phyloP scores from a whole-genome alignment of 352 stramenopile genomes.

The Hyaloperonospora arabidopsidis region DNA sequence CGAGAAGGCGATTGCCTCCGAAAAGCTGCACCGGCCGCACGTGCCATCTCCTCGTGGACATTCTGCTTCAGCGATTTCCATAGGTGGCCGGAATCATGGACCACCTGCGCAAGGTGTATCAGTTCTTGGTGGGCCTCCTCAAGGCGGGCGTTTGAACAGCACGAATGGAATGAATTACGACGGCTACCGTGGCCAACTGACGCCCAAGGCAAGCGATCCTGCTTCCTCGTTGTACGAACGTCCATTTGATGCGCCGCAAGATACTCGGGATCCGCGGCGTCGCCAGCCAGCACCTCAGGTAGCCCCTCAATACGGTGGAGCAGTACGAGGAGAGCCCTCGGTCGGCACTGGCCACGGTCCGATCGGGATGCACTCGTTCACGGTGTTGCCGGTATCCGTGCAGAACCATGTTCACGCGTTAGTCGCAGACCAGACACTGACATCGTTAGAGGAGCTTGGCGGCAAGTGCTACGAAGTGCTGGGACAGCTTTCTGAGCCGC shows the following conservation, averaged over 20 bases:
- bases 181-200: conserved; percentile 19
- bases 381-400: conserved; percentile 45
- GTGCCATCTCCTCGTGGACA: conserved; percentile 22
- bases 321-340: conserved; percentile 8
- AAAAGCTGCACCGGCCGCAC: conserved; percentile 31
- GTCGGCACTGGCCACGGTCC: conserved; percentile 13
- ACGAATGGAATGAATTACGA: conserved; percentile 13
- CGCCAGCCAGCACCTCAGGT: conserved; percentile 21
- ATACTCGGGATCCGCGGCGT: conserved; percentile 21
- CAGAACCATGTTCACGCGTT: conserved; percentile 63
- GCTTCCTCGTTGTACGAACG: conserved; percentile 27
- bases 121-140: conserved; percentile 29
- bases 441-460: conserved; percentile 63
- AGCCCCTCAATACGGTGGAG: conserved; percentile 13
- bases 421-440: conserved; percentile 42
- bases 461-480: conserved; percentile 81
- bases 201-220: conserved; percentile 12
- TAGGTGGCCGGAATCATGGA: conserved; percentile 12
- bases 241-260: conserved; percentile 23
- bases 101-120: conserved; percentile 14
- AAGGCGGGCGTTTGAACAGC: conserved; percentile 20
- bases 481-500: conserved; percentile 55
- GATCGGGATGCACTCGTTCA: conserved; percentile 27
- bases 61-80: conserved; percentile 5
- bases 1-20: conserved; percentile 42